These are phyloP conservation scores for Epichloe bromicola DNA, from an alignment of 2,329 filamentous ascomycete species.

Conservation along the genomic window DNA sequence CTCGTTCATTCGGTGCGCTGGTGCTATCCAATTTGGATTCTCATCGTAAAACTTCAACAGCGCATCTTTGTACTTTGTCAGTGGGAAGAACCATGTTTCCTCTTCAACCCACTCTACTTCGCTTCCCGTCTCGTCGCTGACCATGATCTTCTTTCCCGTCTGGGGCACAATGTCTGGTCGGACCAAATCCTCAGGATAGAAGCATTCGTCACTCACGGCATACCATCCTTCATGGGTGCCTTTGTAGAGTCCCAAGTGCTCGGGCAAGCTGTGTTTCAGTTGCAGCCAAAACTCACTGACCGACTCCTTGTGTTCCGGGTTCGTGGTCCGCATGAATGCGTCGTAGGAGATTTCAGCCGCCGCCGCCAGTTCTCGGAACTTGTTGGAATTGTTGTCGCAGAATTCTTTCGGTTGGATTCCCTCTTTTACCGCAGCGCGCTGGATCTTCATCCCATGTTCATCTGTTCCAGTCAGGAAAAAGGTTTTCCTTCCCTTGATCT, in stretches of 20 bases:
- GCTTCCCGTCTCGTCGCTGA: conserved; percentile 75
- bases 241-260: conserved; percentile 68
- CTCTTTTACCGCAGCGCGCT: conserved; percentile 65
- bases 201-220: conserved; percentile 90
- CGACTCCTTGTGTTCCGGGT: conserved; percentile 65
- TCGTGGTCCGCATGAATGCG: conserved; percentile 86
- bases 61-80: conserved; percentile 69
- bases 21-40: conserved; percentile 68
- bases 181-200: conserved; percentile 69
- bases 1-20: conserved; percentile 59
- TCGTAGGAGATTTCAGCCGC: conserved; percentile 62
- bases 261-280: conserved; percentile 39
- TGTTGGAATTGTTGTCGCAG: conserved; percentile 71
- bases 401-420: conserved; percentile 69
- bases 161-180: conserved; percentile 62
- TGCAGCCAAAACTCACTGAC: conserved; percentile 85
- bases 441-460: conserved; percentile 96
- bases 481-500: conserved; percentile 56
- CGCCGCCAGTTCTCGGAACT: conserved; percentile 63
- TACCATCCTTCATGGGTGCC: conserved; percentile 92
- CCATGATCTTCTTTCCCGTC: conserved; percentile 74
- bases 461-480: conserved; percentile 85
- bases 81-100: conserved; percentile 84
- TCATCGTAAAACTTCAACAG: conserved; percentile 67
- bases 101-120: conserved; percentile 93